phyloP scores from a whole-genome alignment of 768 basidiomycete genomes.

The Coprinopsis sp. region DNA sequence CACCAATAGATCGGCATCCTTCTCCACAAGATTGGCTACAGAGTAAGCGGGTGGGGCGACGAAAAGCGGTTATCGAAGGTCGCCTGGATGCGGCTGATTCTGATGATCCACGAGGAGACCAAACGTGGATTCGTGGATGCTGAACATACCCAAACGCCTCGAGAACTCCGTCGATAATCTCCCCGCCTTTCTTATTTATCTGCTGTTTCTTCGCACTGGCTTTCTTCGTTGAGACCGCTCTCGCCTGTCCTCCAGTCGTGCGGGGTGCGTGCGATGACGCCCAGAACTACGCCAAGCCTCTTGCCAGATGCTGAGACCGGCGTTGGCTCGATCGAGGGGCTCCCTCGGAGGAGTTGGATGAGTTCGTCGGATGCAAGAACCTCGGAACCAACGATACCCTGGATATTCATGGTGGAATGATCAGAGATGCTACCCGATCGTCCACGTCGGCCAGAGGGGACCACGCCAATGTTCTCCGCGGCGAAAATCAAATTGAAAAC shows the following conservation, averaged over 20 bases:
- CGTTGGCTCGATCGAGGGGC: background rate
- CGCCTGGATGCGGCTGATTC: constrained; percentile 33
- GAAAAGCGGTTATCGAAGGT: constrained; percentile 84
- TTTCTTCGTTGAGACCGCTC: background rate
- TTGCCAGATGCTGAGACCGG: constrained; percentile 36
- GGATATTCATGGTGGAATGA: no score
- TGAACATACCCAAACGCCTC: background rate
- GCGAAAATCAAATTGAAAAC: constrained; percentile 59
- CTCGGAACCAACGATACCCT: no score
- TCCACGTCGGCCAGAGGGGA: constrained; percentile 32
- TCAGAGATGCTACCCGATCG: constrained; percentile 79
- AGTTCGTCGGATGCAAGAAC: no score
- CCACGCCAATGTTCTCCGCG: constrained; percentile 51
- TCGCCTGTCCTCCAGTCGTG: constrained; percentile 23
- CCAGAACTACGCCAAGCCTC: constrained; percentile 76
- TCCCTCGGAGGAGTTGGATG: no score
- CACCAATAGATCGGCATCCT: constrained; percentile 73
- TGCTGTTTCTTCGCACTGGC: background rate
- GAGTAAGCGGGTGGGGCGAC: constrained; percentile 78
- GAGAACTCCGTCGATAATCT: background rate
- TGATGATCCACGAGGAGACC: background rate
- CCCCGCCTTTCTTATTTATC: background rate
- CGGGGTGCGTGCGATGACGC: constrained; percentile 66
- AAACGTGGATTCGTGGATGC: background rate
- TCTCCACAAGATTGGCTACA: constrained; percentile 60